Conservation (phyloP, 495 filamentous ascomycete genomes). For the Lepraria neglecta region DNA sequence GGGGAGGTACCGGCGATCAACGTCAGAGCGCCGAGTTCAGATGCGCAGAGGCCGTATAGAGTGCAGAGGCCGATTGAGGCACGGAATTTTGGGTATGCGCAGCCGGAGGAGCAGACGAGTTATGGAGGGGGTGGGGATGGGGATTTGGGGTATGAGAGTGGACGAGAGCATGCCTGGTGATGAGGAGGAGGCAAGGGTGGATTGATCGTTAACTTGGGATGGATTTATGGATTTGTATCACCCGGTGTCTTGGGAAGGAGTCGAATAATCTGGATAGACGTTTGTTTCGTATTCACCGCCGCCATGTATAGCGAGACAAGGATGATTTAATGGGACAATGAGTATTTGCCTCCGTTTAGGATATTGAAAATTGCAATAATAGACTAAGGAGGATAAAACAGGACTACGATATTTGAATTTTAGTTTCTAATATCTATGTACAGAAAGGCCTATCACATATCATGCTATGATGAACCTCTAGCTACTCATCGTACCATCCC, state of each 20-base stretch:
- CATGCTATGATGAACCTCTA: too few species aligned
- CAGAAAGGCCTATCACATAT: too few species aligned
- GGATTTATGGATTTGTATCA: not conserved
- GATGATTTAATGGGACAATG: not conserved
- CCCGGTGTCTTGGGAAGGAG: not conserved
- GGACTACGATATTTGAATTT: too few species aligned
- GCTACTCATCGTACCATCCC: too few species aligned
- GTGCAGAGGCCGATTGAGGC: constrained; percentile 27
- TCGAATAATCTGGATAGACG: not conserved
- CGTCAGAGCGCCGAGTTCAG: constrained; percentile 5
- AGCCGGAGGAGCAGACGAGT: constrained; percentile 29
- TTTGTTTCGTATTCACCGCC: not conserved
- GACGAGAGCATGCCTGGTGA: not conserved
- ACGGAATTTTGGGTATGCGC: constrained; percentile 26
- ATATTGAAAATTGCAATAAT: too few species aligned
- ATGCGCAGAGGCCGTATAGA: constrained; percentile 23
- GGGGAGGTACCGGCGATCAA: not conserved
- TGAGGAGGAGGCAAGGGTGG: not conserved
- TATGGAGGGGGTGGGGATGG: constrained; percentile 24
- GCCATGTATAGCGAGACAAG: too few species aligned
- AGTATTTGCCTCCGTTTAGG: not conserved
- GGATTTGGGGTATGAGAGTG: constrained; percentile 6
- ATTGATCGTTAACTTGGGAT: not conserved
- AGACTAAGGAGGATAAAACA: too few species aligned
- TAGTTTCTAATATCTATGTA: too few species aligned